These are phyloP conservation scores for Gamarada debralockiae DNA, from an alignment of 495 filamentous ascomycete genomes.

Conservation along the genomic window DNA sequence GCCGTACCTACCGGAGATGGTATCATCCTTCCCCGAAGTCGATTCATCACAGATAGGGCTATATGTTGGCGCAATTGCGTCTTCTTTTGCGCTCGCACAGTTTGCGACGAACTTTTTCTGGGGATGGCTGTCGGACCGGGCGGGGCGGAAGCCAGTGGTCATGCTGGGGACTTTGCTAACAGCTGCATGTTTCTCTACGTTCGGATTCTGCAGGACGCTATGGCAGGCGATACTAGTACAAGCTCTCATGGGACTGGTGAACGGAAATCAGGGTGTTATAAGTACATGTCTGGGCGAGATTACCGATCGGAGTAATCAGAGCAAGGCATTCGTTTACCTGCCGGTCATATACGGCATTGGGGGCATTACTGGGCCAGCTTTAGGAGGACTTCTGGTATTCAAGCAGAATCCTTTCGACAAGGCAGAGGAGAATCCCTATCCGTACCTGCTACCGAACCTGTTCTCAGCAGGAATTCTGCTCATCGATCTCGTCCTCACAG, in stretches of 20 bases:
- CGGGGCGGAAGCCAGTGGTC: slow-evolving; percentile 93
- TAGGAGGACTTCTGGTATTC: slow-evolving; percentile 80
- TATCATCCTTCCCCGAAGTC: slow-evolving; percentile 78
- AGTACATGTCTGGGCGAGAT: slow-evolving; percentile 93
- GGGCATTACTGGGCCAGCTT: slow-evolving; percentile 83
- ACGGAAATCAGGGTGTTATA: slow-evolving; percentile 83
- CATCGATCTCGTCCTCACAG: slow-evolving; percentile 67
- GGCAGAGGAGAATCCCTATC: slow-evolving; percentile 55
- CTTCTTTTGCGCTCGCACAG: slow-evolving; percentile 87
- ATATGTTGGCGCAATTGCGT: slow-evolving; percentile 87
- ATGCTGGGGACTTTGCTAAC: slow-evolving; percentile 81
- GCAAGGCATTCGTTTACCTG: slow-evolving; percentile 83
- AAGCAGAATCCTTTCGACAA: slow-evolving; percentile 44
- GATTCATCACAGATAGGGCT: slow-evolving; percentile 66
- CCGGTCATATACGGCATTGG: slow-evolving; percentile 92
- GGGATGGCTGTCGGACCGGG: slow-evolving; percentile 84
- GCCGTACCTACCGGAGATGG: slow-evolving; percentile 95
- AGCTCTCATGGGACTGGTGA: slow-evolving; percentile 83
- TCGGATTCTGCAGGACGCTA: slow-evolving; percentile 81
- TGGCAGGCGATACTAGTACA: slow-evolving; percentile 83
- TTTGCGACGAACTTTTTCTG: slow-evolving; percentile 89
- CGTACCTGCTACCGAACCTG: slow-evolving; percentile 83
- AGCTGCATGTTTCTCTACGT: slow-evolving; percentile 74
- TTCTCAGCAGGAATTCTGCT: slow-evolving; percentile 66
- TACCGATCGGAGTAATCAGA: slow-evolving; percentile 92